Evolutionary conservation across 495 filamentous ascomycete genomes (phyloP), one percentile per base, ranked within the genome.

Genomic region (Glarea lozoyensis): DNA sequence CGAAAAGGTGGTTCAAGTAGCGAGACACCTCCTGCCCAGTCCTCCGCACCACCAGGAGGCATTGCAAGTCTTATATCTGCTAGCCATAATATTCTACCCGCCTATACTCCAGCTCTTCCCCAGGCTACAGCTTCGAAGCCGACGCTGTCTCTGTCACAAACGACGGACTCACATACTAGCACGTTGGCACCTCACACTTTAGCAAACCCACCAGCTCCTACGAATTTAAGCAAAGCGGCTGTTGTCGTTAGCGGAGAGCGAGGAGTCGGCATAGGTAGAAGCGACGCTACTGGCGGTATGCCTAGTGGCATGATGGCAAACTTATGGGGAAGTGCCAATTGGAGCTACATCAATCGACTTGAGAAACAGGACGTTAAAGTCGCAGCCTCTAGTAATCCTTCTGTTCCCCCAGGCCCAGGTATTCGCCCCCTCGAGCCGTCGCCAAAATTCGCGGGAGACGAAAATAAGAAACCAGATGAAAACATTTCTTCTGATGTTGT

Each of bases 231-330:
- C 61, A 89, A 86, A 49, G 77, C 79, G 15, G 90, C 89, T 20
- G 82, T 96, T 32, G 68, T 86, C 17, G 76, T 89, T 15, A 86
- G 82, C 54, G 75, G 84, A 46, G 82, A 95, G 58, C 75, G 75
- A 44, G 81, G 71, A 10, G 68, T 82, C 45, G 73, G 69, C n/a
- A 51, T 77, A 40, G 73, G 75, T 10, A 57, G 66, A 27, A 68
- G 68, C 27, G 81, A 80, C 49, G 68, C 67, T 37, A 78, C 76
- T 13, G 82, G 84, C 12, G 72, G 74, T 2, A 78, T 92, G 68
- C 84, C 87, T 0, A 82, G 79, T 44, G 88, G 84, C 15, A 76
- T 93, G 50, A 79, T 94, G 73, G 88, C 88, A 15, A 96, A 96
- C 53, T 67, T 92, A 41, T 96, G 88, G 88, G 88, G 88, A 33